Percentiles rank a stretch among this genome's conserved stretches.
These are phyloP conservation scores for Phytophthora kernoviae DNA, from an alignment of 352 stramenopile genomes.

Conservation along the genomic window DNA sequence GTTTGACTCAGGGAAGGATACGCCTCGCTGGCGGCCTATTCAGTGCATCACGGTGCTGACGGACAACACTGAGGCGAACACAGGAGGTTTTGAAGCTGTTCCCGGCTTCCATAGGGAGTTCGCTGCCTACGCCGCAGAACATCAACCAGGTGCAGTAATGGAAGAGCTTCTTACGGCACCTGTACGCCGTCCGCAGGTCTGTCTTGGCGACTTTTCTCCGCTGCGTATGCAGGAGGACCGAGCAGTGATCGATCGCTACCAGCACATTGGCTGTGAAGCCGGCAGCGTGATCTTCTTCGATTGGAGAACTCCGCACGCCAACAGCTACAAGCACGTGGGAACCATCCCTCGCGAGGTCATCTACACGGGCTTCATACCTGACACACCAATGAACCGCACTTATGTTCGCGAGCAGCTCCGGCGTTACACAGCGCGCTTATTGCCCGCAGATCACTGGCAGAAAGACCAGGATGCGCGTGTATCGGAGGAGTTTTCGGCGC, in stretches of 20 bases:
- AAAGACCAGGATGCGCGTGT: conserved; percentile 69
- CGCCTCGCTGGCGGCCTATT: conserved; percentile 86
- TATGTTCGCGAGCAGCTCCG: conserved; percentile 81
- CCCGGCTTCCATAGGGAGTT: conserved; percentile 90
- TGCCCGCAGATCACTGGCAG: conserved; percentile 81
- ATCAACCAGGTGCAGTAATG: conserved; percentile 16
- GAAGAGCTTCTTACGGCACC: conserved; percentile 17
- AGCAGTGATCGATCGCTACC: conserved; percentile 72
- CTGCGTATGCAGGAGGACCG: conserved; percentile 86
- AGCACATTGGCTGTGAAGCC: conserved; percentile 60
- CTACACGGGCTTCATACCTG: conserved; percentile 86
- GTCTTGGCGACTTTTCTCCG: conserved; percentile 88
- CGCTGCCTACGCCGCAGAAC: conserved; percentile 50
- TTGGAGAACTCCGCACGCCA: conserved; percentile 88
- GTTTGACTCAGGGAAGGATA: conserved; percentile 73
- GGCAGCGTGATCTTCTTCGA: conserved; percentile 90
- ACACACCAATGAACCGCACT: conserved; percentile 65
- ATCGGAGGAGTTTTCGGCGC: conserved; percentile 61
- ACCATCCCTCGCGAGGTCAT: conserved; percentile 72
- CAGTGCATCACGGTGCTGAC: conserved; percentile 90
- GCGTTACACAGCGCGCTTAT: conserved; percentile 62
- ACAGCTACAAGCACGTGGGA: conserved; percentile 81
- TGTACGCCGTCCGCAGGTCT: conserved; percentile 62
- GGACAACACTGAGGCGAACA: conserved; percentile 63
- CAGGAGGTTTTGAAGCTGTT: conserved; percentile 87